Evolutionary conservation across 192 early-diverging fungal species (phyloP).

Genomic region (Gigaspora rosea): DNA sequence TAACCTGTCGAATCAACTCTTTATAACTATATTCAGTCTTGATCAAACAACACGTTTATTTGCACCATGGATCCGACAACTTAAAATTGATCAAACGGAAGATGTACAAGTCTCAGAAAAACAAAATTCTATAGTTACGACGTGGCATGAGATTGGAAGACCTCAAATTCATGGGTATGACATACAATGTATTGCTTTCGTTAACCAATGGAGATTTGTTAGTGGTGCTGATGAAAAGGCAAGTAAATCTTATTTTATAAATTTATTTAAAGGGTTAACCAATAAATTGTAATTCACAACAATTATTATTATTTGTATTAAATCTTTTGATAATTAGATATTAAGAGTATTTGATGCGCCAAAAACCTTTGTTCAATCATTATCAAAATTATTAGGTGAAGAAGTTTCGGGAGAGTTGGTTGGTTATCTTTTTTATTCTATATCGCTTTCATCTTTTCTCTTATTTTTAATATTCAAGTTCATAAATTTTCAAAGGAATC

Average conservation of each 20-base stretch:
- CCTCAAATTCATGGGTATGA: constrained; percentile 98
- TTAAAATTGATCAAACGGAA: constrained; percentile 13
- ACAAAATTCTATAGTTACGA: constrained; percentile 22
- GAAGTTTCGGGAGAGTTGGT: constrained; percentile 46
- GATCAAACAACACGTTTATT: constrained; percentile 91
- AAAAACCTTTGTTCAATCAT: constrained; percentile 68
- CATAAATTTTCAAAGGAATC: constrained; percentile 37
- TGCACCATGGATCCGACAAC: constrained; percentile 61
- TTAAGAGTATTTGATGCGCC: constrained; percentile 88
- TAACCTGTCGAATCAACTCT: neutral
- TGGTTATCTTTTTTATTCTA: constrained; percentile 11
- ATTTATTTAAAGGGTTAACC: neutral
- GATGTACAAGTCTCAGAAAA: constrained; percentile 31
- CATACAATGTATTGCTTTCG: constrained; percentile 81
- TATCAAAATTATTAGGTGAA: constrained; percentile 52
- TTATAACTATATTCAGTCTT: constrained; percentile 43
- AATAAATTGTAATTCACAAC: neutral
- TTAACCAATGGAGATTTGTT: constrained; percentile 72
- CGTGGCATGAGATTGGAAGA: constrained; percentile 91
- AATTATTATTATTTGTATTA: neutral
- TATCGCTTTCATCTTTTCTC: neutral
- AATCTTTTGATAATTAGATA: constrained; percentile 47
- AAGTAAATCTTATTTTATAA: neutral
- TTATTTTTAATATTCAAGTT: neutral
- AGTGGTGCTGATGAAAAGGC: constrained; percentile 95